These are phyloP conservation scores for California macrophylla DNA, from an alignment of 441 rosid species.

Conservation along the genomic window DNA sequence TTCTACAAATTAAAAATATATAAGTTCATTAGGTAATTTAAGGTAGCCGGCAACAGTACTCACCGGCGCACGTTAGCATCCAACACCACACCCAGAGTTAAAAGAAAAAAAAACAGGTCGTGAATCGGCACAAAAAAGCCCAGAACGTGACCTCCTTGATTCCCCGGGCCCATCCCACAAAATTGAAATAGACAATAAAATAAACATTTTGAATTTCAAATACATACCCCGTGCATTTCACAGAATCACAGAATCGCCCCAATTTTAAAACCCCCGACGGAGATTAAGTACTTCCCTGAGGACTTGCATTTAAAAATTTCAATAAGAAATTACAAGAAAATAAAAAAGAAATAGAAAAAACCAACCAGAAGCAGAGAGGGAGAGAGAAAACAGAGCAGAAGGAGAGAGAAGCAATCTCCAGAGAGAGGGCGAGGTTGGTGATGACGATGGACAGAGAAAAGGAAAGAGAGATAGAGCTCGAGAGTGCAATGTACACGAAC, in stretches of 20 bases:
- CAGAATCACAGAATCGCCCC: constrained; percentile 1
- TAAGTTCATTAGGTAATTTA: too few relatives aligned
- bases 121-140: constrained; percentile 6
- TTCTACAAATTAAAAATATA: too few relatives aligned
- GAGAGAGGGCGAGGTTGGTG: constrained; percentile 22
- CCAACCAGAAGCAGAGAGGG: constrained; percentile 21
- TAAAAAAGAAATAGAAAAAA: constrained; percentile 15
- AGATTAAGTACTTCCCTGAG: neutral
- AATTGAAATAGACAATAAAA: neutral
- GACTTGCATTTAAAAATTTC: neutral
- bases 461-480: constrained; percentile 97
- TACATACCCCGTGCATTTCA: constrained; percentile 4
- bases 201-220: neutral
- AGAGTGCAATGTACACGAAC: constrained; percentile 99
- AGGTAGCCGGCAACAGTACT: constrained; percentile 24
- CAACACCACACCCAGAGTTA: constrained; percentile 9
- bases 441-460: constrained; percentile 99
- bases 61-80: constrained; percentile 30
- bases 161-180: constrained; percentile 25
- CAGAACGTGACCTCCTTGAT: constrained; percentile 23
- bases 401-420: constrained; percentile 7
- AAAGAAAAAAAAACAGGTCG: constrained; percentile 17
- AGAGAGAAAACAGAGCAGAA: neutral
- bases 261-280: neutral
- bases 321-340: constrained; percentile 6